phyloP scores from a whole-genome alignment of 2,329 filamentous ascomycete species.

The Cladobotryum mycophilum region DNA sequence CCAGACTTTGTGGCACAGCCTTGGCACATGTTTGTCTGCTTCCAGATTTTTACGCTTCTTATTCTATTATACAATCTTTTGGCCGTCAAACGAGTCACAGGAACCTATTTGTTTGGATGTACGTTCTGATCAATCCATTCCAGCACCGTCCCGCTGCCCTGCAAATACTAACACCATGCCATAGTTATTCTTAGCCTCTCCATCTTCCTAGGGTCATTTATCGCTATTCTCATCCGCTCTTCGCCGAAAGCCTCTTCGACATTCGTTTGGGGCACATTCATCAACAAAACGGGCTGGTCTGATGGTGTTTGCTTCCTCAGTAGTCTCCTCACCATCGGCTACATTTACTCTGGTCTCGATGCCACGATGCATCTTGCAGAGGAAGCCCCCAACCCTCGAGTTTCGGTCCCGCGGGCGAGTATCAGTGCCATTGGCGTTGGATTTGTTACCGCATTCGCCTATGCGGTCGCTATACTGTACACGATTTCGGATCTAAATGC shows the following conservation, averaged over 20 bases:
- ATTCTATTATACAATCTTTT: neutral
- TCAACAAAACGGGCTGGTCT: slow-evolving; percentile 24
- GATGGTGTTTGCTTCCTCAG: slow-evolving; percentile 30
- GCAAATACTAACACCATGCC: too few species aligned
- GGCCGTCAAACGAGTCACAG: too few species aligned
- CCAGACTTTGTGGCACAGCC: neutral
- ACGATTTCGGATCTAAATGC: slow-evolving; percentile 16
- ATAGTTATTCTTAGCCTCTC: too few species aligned
- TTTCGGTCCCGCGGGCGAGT: slow-evolving; percentile 25
- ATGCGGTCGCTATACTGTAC: slow-evolving; percentile 23
- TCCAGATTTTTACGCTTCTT: neutral
- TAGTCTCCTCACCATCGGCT: slow-evolving; percentile 31
- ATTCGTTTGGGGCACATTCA: slow-evolving; percentile 26
- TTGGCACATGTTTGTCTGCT: neutral
- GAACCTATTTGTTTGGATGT: too few species aligned
- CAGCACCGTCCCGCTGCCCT: too few species aligned
- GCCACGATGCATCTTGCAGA: slow-evolving; percentile 32
- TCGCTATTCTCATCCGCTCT: slow-evolving; percentile 1
- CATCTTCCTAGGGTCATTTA: too few species aligned
- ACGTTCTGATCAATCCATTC: too few species aligned
- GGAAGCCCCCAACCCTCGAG: slow-evolving; percentile 25
- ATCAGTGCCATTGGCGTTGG: slow-evolving; percentile 25
- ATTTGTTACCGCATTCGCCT: slow-evolving; percentile 25
- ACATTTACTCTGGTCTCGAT: slow-evolving; percentile 31
- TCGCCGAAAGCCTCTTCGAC: slow-evolving; percentile 9